Evolutionary conservation across 805 yeast genomes (phyloP).

Genomic region (Yamadazyma takamatsuzukensis): DNA sequence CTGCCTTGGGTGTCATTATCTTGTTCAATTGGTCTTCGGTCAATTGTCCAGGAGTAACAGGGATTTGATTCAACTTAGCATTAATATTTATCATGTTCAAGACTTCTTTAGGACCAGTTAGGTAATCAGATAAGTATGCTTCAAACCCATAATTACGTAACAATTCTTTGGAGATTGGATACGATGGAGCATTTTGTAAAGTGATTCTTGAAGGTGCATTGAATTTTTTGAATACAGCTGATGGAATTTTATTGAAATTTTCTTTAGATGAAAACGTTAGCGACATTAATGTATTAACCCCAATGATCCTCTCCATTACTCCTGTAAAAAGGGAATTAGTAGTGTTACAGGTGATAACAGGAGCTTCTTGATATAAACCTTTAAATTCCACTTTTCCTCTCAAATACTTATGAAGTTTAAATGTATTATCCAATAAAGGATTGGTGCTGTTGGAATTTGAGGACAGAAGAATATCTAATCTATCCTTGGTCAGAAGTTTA

Average conservation of each 20-base stretch:
- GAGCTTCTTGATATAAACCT: slow-evolving; percentile 63
- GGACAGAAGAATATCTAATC: slow-evolving; percentile 5
- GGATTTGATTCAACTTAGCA: slow-evolving; percentile 49
- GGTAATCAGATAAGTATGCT: slow-evolving; percentile 68
- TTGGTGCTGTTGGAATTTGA: background rate
- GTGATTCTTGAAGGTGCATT: slow-evolving; percentile 58
- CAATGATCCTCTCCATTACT: slow-evolving; percentile 56
- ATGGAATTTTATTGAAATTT: slow-evolving; percentile 37
- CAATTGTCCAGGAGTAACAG: slow-evolving; percentile 53
- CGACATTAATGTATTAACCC: slow-evolving; percentile 51
- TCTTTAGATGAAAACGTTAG: slow-evolving; percentile 55
- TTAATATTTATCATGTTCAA: slow-evolving; percentile 65
- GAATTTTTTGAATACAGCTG: slow-evolving; percentile 28
- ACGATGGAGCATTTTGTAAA: slow-evolving; percentile 10
- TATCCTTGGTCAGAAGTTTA: slow-evolving; percentile 8
- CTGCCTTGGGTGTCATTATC: slow-evolving; percentile 29
- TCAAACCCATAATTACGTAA: slow-evolving; percentile 64
- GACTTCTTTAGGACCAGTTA: slow-evolving; percentile 71
- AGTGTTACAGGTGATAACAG: slow-evolving; percentile 60
- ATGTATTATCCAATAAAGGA: background rate
- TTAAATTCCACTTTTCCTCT: slow-evolving; percentile 37
- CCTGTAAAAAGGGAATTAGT: slow-evolving; percentile 47
- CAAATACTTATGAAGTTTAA: slow-evolving; percentile 28
- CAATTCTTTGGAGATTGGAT: slow-evolving; percentile 25
- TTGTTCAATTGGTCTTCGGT: slow-evolving; percentile 34